These are phyloP conservation scores for Xanthoconium purpureum DNA, from an alignment of 768 basidiomycete species.

Conservation along the genomic window DNA sequence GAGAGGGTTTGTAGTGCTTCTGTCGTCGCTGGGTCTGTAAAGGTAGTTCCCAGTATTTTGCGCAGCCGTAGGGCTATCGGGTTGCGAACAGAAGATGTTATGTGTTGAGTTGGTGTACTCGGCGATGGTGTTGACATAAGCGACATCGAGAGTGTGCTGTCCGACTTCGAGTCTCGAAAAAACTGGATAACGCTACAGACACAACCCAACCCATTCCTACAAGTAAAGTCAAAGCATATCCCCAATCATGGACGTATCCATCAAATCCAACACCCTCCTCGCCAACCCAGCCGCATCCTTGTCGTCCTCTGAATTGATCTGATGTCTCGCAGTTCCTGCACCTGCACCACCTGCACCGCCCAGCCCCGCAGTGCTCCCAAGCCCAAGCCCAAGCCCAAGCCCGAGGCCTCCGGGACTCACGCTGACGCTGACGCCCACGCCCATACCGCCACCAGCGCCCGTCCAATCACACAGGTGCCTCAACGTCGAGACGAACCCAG, in stretches of 20 bases:
- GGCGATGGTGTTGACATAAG: not conserved
- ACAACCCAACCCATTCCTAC: too few species aligned
- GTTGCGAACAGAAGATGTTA: conserved; percentile 40
- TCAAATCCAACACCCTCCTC: conserved; percentile 50
- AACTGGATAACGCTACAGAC: too few species aligned
- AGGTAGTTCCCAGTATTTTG: conserved; percentile 82
- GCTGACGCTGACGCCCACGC: conserved; percentile 11
- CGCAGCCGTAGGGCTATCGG: conserved; percentile 86
- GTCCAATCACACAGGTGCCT: conserved; percentile 42
- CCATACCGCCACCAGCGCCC: conserved; percentile 10
- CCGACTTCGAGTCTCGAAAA: too few species aligned
- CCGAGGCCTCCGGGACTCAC: conserved; percentile 21
- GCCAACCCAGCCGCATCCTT: conserved; percentile 57
- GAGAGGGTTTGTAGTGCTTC: conserved; percentile 85
- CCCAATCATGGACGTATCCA: conserved; percentile 34
- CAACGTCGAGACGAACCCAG: conserved; percentile 45
- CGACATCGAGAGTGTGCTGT: too few species aligned
- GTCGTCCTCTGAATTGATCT: conserved; percentile 54
- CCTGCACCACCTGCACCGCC: conserved; percentile 4
- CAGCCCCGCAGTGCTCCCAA: not conserved
- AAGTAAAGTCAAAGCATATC: conserved; percentile 18
- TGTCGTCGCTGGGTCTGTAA: conserved; percentile 70
- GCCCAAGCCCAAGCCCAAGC: too few species aligned
- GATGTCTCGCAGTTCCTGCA: conserved; percentile 19
- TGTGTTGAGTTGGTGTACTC: not conserved